Evolutionary conservation across 2,329 filamentous ascomycete genomes (phyloP).

Genomic region (Aspergillus sergii): DNA sequence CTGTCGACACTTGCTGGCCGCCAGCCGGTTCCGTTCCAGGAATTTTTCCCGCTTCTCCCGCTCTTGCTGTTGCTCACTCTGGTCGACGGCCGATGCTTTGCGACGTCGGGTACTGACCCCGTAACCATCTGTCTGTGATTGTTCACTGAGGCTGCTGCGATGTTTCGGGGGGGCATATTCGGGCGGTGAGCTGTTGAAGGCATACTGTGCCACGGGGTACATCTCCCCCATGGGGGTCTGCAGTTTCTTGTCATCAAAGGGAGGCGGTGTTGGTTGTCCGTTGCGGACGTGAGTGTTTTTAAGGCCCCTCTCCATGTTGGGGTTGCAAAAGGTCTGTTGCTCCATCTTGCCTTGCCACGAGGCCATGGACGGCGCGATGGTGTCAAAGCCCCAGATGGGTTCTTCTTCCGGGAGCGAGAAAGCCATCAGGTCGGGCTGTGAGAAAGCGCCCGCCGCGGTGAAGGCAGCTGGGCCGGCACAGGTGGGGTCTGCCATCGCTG

Average conservation of each 20-base stretch:
- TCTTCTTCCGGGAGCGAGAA: neutral
- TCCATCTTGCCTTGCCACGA: neutral
- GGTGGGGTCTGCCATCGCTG: neutral
- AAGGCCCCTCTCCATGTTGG: constrained; percentile 8
- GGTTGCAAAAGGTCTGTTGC: neutral
- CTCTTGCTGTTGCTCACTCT: constrained; percentile 21
- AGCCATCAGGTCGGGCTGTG: neutral
- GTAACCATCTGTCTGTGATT: neutral
- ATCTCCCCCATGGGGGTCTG: neutral
- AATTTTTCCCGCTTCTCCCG: constrained; percentile 51
- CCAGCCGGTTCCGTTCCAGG: constrained; percentile 61
- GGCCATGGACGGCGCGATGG: neutral
- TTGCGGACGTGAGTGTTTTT: constrained; percentile 41
- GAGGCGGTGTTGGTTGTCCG: constrained; percentile 42
- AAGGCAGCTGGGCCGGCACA: neutral
- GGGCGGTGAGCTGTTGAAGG: neutral
- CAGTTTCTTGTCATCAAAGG: constrained; percentile 32
- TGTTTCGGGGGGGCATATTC: neutral
- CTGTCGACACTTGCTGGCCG: constrained; percentile 63
- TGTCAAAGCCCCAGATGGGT: neutral
- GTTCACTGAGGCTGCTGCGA: neutral
- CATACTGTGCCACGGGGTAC: neutral
- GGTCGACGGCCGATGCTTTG: neutral
- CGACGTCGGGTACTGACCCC: neutral
- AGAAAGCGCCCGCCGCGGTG: neutral